These are phyloP conservation scores for Groenewaldozyma sp. DNA, from an alignment of 1,139 yeast species.

Conservation along the genomic window DNA sequence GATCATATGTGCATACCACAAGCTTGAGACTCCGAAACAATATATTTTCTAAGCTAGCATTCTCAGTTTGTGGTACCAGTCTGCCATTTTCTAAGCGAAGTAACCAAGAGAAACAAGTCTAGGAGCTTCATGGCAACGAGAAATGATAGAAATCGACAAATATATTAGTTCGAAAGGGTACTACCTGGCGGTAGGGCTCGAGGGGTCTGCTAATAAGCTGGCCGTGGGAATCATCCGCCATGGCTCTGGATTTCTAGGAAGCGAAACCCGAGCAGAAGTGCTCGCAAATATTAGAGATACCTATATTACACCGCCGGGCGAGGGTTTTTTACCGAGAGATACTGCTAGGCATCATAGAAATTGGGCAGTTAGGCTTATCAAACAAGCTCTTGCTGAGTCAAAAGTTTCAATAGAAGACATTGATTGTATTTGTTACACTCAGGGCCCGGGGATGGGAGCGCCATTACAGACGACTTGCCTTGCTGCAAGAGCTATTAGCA, in stretches of 20 bases:
- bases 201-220: conserved; percentile 93
- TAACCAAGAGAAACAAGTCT: no score
- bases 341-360: conserved; percentile 94
- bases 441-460: conserved; percentile 99
- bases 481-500: conserved; percentile 80
- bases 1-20: no score
- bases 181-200: conserved; percentile 71
- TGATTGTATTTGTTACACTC: conserved; percentile 91
- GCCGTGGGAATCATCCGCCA: conserved; percentile 92
- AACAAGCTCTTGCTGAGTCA: conserved; percentile 58
- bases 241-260: conserved; percentile 33
- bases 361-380: conserved; percentile 83
- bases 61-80: no score
- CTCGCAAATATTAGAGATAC: conserved; percentile 88
- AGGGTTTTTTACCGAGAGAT: conserved; percentile 92
- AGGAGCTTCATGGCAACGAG: no score
- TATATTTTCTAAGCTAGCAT: no score
- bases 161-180: conserved; percentile 13
- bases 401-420: conserved; percentile 44
- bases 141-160: no score
- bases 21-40: no score
- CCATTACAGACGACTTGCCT: conserved; percentile 89
- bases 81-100: no score
- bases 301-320: conserved; percentile 94
- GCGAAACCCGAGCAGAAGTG: conserved; percentile 57